Evolutionary conservation across 2,329 filamentous ascomycete genomes (phyloP), one percentile per base, ranked within the genome.

Genomic region (Aspergillus piperis): DNA sequence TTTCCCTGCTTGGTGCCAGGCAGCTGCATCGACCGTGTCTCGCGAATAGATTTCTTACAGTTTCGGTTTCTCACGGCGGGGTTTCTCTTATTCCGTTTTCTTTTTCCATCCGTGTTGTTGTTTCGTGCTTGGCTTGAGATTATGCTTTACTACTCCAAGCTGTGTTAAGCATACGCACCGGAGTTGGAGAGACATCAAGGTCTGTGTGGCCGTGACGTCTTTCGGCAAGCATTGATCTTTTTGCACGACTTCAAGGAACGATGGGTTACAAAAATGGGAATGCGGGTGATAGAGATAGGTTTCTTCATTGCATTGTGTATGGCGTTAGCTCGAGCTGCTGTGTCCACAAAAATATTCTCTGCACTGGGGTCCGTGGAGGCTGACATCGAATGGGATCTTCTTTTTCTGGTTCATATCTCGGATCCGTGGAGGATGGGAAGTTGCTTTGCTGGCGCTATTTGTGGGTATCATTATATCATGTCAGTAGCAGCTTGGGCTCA

Each of bases 21-120:
- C 68, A 71, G 66, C 73, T 76, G 73, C 74, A 75, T 75, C 71
- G 70, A 72, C 71, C 69, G 72, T 72, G 68, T 71, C 70, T 71
- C 68, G 71, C 73, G 72, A 74, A 75, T 77, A 77, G 73, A 77
- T 72, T 70, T 74, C 69, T 67, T 69, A 67, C 68, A 69, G 72
- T 73, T 74, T 74, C 70, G 74, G 73, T 77, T 75, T 75, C 73
- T 76, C 68, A 70, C 70, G 70, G 73, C 74, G 72, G 71, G 69
- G 68, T 66, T 61, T 68, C 69, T 66, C 61, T 63, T 67, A 64
- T 65, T 65, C 57, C 59, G 58, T 60, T 64, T 62, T 57, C 69
- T 64, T 64, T 61, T 62, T 67, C 61, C 65, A 64, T 62, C 62
- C 67, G 65, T 68, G 63, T 68, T 70, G 59, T 48, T 53, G 65